phyloP scores from a whole-genome alignment of 805 yeast species.

The Saturnispora silvae region DNA sequence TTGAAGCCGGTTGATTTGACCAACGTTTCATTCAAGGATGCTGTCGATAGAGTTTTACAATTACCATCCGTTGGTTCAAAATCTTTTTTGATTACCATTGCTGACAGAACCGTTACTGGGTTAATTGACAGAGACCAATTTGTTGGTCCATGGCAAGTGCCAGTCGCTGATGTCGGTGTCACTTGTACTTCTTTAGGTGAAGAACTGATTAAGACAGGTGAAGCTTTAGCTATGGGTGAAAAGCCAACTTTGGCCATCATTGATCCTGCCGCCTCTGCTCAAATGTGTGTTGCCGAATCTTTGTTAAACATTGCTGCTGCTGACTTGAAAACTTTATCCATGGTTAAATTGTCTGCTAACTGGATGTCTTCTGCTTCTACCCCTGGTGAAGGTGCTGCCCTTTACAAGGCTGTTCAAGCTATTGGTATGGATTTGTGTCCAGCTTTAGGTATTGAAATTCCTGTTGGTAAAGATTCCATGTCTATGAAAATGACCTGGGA shows the following conservation, averaged over 20 bases:
- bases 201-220: slow-evolving; percentile 68
- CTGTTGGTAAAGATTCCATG: slow-evolving; percentile 99
- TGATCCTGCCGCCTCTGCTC: slow-evolving; percentile 83
- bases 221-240: slow-evolving; percentile 96
- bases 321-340: slow-evolving; percentile 63
- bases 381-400: slow-evolving; percentile 87
- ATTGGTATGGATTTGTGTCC: slow-evolving; percentile 93
- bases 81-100: slow-evolving; percentile 91
- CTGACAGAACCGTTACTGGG: slow-evolving; percentile 97
- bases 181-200: slow-evolving; percentile 85
- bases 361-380: slow-evolving; percentile 99
- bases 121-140: slow-evolving; percentile 94
- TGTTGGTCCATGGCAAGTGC: slow-evolving; percentile 99
- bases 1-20: slow-evolving; percentile 30
- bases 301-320: slow-evolving; percentile 83
- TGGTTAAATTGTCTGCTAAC: slow-evolving; percentile 85
- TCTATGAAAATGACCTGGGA: slow-evolving; percentile 99
- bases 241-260: slow-evolving; percentile 84
- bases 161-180: slow-evolving; percentile 97
- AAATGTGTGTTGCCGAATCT: slow-evolving; percentile 93
- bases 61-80: slow-evolving; percentile 94
- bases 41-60: slow-evolving; percentile 71
- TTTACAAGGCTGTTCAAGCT: slow-evolving; percentile 96
- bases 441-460: slow-evolving; percentile 79
- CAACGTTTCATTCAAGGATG: slow-evolving; percentile 41